Evolutionary conservation across 345 rosid genomes (phyloP), one percentile per base, ranked within the genome.

Genomic region (Euphorbia peplus): DNA sequence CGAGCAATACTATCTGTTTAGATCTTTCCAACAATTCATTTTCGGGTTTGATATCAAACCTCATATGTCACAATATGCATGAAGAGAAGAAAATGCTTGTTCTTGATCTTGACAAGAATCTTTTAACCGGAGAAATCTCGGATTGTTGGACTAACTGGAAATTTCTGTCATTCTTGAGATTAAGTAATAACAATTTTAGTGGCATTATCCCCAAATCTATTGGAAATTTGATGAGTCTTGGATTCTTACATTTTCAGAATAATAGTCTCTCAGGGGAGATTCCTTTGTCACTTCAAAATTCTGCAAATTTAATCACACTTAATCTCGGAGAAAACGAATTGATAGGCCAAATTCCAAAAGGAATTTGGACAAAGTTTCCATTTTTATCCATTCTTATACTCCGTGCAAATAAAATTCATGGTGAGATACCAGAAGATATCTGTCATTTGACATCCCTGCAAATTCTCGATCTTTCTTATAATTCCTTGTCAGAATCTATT

Each of bases 131-230:
- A 42, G 55, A 41, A 26, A 54, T 67, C 8, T 63, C 63, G 16
- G 70, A 67, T 39, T 73, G 77, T 62, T 67, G 71, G 71, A 29
- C 24, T 16, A 73, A 41, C 16, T 73, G 66, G 71, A 51, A 8
- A 41, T 1, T 26, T 9, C 54, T 73, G 59, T 0, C 1, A 18
- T 25, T 21, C 5, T 8, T 68, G 26, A 19, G 47, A 5, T 42
- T 67, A 0, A 11, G 30, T 50, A 28, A 59, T 41, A 73, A 73
- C 55, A 35, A 21, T 0, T 50, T 73, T 8, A 37, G 16, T 13
- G 67, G 71, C 4, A 61, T 10, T 26, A 29, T 68, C 63, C 73
- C 73, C 0, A 1, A 26, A 7, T 74, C 77, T 0, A 44, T 68
- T 1, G 73, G 69, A 60, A 8, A 28, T 19, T 67, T 56, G 12